Evolutionary conservation across 2,329 filamentous ascomycete species (phyloP).

Genomic region (Aspergillus bombycis): DNA sequence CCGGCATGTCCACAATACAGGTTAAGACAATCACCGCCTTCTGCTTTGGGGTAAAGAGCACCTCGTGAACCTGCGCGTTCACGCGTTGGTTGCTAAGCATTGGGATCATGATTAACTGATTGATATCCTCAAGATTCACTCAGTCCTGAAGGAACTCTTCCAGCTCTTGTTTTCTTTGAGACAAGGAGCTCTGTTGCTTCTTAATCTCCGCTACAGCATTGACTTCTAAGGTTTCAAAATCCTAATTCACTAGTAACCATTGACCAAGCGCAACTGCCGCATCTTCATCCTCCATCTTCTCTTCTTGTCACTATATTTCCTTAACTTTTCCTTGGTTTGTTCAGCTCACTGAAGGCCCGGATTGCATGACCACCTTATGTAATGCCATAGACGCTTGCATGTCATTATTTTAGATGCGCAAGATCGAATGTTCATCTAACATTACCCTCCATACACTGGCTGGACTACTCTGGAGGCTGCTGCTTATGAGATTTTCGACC

Average conservation of each 20-base stretch:
- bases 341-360: background rate
- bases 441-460: background rate
- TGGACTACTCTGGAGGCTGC: background rate
- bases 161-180: background rate
- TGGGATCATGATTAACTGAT: background rate
- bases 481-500: background rate
- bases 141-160: background rate
- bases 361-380: background rate
- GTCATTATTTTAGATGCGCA: background rate
- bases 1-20: background rate
- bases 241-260: background rate
- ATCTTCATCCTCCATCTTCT: background rate
- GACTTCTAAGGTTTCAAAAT: background rate
- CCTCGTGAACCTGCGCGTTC: background rate
- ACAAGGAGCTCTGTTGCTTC: background rate
- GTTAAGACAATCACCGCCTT: slow-evolving; percentile 6
- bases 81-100: slow-evolving; percentile 1
- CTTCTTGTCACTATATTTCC: background rate
- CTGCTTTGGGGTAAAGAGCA: slow-evolving; percentile 8
- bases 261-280: background rate
- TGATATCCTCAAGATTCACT: background rate
- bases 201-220: background rate
- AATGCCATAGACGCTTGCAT: background rate
- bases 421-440: background rate
- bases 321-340: background rate